These are phyloP conservation scores for Termitomyces sp. DNA, from an alignment of 768 basidiomycete species.

Conservation along the genomic window DNA sequence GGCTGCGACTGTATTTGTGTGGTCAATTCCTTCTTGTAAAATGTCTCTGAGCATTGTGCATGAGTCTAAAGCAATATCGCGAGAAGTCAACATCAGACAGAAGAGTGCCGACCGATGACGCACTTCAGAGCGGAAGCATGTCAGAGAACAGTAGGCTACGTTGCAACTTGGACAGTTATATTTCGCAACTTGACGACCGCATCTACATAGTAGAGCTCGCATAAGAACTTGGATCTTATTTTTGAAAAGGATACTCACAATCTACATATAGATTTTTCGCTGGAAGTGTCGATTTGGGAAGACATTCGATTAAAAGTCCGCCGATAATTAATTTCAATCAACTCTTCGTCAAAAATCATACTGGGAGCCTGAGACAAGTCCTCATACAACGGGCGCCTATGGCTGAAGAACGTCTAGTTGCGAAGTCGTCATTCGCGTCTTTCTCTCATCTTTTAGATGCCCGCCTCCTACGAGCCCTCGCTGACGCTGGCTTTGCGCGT, in stretches of 20 bases:
- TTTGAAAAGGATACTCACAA: slow-evolving; percentile 28
- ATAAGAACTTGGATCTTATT: background rate
- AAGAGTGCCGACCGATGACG: slow-evolving; percentile 15
- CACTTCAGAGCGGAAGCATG: slow-evolving; percentile 74
- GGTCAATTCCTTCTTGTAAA: slow-evolving; percentile 74
- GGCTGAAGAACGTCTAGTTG: slow-evolving; percentile 40
- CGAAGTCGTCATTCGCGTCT: slow-evolving; percentile 43
- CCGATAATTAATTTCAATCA: slow-evolving; percentile 17
- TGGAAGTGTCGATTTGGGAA: slow-evolving; percentile 5
- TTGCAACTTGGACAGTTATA: slow-evolving; percentile 85
- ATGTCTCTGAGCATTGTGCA: slow-evolving; percentile 71
- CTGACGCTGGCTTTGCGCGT: slow-evolving; percentile 82
- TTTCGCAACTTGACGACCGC: slow-evolving; percentile 66
- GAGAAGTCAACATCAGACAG: background rate
- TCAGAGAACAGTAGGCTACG: slow-evolving; percentile 70
- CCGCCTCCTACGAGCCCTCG: slow-evolving; percentile 82
- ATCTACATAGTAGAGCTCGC: slow-evolving; percentile 34
- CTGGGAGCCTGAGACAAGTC: background rate
- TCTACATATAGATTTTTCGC: slow-evolving; percentile 32
- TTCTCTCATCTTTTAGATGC: slow-evolving; percentile 80
- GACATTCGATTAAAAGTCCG: slow-evolving; percentile 21
- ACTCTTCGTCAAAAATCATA: background rate
- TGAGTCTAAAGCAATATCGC: slow-evolving; percentile 37
- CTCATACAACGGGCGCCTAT: slow-evolving; percentile 18
- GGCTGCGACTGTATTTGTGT: slow-evolving; percentile 51